Percentiles rank a stretch among this genome's conserved stretches.
These are phyloP conservation scores for Eucalyptus cloeziana DNA, from an alignment of 345 rosid genomes.

Conservation along the genomic window DNA sequence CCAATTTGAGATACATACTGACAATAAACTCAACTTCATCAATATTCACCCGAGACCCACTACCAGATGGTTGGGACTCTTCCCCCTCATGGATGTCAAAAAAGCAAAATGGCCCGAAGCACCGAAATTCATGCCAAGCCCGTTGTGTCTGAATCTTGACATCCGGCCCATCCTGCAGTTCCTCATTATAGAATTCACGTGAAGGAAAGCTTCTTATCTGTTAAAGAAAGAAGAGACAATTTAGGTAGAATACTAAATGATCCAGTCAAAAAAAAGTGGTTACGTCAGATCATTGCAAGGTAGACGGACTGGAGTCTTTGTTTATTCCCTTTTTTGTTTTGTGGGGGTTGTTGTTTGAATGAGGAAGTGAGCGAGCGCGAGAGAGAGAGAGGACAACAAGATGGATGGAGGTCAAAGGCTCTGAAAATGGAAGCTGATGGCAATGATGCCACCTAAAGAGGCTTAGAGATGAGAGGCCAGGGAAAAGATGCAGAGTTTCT, in stretches of 20 bases:
- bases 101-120: slow-evolving; percentile 93
- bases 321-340: neutral
- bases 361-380: accelerated
- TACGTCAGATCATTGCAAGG: neutral
- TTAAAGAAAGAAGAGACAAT: neutral
- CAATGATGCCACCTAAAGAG: neutral
- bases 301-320: neutral
- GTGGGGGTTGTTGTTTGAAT: neutral
- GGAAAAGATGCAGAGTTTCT: neutral
- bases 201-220: slow-evolving; percentile 95
- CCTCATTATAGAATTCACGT: slow-evolving; percentile 63
- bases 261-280: neutral
- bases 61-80: slow-evolving; percentile 81
- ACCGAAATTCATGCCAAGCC: slow-evolving; percentile 65
- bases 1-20: slow-evolving; percentile 67
- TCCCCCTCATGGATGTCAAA: slow-evolving; percentile 76
- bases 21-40: slow-evolving; percentile 88
- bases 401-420: neutral
- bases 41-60: slow-evolving; percentile 69
- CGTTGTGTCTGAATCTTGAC: slow-evolving; percentile 58
- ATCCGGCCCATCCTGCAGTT: slow-evolving; percentile 73
- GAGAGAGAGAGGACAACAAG: neutral
- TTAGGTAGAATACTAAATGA: neutral
- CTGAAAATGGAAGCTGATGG: neutral
- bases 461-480: neutral